phyloP scores from a whole-genome alignment of 2,329 filamentous ascomycete genomes.

The Chrysoporthe austroafricana region DNA sequence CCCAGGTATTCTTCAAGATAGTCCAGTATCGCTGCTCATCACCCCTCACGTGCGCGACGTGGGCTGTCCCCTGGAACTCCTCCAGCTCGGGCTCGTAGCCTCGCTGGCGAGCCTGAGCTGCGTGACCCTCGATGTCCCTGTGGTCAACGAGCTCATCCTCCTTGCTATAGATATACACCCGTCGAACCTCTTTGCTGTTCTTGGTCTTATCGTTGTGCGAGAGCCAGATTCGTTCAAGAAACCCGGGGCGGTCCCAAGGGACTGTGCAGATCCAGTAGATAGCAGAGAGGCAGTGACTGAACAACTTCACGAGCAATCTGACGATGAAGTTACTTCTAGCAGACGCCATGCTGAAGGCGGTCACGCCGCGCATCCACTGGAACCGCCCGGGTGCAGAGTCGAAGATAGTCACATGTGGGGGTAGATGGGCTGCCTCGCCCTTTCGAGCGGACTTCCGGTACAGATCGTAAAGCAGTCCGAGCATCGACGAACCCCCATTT shows the following conservation, averaged over 20 bases:
- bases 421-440: conserved; percentile 36
- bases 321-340: conserved; percentile 36
- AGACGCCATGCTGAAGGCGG: conserved; percentile 43
- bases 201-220: conserved; percentile 42
- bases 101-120: conserved; percentile 42
- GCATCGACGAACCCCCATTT: conserved; percentile 53
- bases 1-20: conserved; percentile 51
- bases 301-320: conserved; percentile 37
- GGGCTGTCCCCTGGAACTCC: conserved; percentile 50
- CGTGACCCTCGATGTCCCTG: conserved; percentile 53
- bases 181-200: conserved; percentile 44
- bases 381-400: conserved; percentile 56
- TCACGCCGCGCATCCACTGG: conserved; percentile 43
- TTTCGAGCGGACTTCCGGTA: conserved; percentile 29
- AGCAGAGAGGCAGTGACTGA: conserved; percentile 41
- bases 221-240: conserved; percentile 40
- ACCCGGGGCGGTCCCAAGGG: conserved; percentile 37
- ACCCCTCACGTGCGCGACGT: conserved; percentile 54
- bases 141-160: conserved; percentile 52
- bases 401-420: conserved; percentile 48
- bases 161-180: conserved; percentile 57
- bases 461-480: conserved; percentile 43
- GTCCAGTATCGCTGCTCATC: conserved; percentile 56
- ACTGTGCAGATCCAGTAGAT: conserved; percentile 36
- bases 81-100: conserved; percentile 50